phyloP scores from a whole-genome alignment of 192 early-diverging fungal species.

The Phlyctochytrium planicorne region DNA sequence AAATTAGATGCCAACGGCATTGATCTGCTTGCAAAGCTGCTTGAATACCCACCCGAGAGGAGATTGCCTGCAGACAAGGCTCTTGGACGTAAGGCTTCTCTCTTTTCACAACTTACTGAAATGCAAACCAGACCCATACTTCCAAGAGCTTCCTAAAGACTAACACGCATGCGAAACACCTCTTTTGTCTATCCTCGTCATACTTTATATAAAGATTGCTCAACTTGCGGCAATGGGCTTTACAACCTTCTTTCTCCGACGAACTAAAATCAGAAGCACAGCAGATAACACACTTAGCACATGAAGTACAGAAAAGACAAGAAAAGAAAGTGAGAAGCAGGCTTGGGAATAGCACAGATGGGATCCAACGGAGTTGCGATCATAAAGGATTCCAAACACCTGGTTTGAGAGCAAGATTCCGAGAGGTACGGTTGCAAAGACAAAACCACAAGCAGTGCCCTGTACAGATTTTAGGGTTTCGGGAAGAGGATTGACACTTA shows the following conservation, averaged over 20 bases:
- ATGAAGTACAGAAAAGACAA: conserved; percentile 12
- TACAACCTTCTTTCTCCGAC: no score
- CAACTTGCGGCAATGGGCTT: no score
- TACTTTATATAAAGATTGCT: no score
- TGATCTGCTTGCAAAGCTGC: conserved; percentile 74
- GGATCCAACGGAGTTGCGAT: not conserved
- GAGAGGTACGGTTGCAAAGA: conserved; percentile 32
- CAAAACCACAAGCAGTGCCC: conserved; percentile 37
- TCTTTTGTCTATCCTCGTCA: no score
- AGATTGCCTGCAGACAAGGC: conserved; percentile 79
- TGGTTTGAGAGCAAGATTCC: conserved; percentile 30
- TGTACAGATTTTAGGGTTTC: not conserved
- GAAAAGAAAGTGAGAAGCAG: conserved; percentile 15
- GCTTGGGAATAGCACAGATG: conserved; percentile 5
- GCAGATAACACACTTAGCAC: not conserved
- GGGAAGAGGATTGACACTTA: not conserved
- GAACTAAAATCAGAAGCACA: no score
- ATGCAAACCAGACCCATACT: not conserved
- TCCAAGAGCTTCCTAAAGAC: no score
- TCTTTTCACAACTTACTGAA: not conserved
- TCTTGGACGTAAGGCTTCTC: conserved; percentile 49
- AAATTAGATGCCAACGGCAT: conserved; percentile 84
- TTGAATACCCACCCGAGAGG: conserved; percentile 77
- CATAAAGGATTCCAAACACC: conserved; percentile 31
- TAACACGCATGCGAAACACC: no score